Conservation (phyloP, 2,329 filamentous ascomycete genomes). For the Colletotrichum horii region DNA sequence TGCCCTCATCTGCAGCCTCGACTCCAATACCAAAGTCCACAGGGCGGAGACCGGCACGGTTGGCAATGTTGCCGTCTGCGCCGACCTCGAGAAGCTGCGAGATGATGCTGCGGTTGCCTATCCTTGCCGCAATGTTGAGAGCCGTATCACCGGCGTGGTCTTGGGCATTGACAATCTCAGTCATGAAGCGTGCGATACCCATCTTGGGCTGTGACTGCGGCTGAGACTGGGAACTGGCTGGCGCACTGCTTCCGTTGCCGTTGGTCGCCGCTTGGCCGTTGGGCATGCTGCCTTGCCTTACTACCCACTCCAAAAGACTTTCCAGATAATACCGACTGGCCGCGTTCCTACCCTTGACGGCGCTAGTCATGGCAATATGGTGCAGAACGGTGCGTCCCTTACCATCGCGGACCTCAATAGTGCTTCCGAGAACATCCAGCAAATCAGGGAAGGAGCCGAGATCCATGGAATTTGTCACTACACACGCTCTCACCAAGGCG, state of each 20-base stretch:
- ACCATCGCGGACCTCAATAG: conserved; percentile 88
- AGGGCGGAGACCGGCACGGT: conserved; percentile 85
- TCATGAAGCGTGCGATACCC: conserved; percentile 91
- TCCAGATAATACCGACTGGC: conserved; percentile 97
- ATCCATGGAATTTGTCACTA: conserved; percentile 94
- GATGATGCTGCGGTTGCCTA: conserved; percentile 92
- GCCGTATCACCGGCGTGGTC: conserved; percentile 96
- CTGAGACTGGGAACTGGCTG: conserved; percentile 43
- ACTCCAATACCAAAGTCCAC: conserved; percentile 93
- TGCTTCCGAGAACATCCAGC: conserved; percentile 84
- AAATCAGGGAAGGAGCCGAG: conserved; percentile 89
- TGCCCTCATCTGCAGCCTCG: conserved; percentile 51
- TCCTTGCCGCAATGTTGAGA: conserved; percentile 89
- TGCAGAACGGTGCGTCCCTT: conserved; percentile 92
- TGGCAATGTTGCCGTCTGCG: conserved; percentile 89
- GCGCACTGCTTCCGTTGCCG: conserved; percentile 32
- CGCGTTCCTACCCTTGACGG: conserved; percentile 89
- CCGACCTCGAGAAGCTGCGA: conserved; percentile 96
- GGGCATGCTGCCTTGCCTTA: conserved; percentile 77
- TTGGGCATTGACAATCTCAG: conserved; percentile 93
- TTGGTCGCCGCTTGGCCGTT: conserved; percentile 51
- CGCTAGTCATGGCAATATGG: conserved; percentile 94
- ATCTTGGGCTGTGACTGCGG: conserved; percentile 65
- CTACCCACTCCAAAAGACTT: conserved; percentile 91
- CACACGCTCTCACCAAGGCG: conserved; percentile 88